phyloP scores from a whole-genome alignment of 352 stramenopile genomes.

The Globisporangium viniferum region DNA sequence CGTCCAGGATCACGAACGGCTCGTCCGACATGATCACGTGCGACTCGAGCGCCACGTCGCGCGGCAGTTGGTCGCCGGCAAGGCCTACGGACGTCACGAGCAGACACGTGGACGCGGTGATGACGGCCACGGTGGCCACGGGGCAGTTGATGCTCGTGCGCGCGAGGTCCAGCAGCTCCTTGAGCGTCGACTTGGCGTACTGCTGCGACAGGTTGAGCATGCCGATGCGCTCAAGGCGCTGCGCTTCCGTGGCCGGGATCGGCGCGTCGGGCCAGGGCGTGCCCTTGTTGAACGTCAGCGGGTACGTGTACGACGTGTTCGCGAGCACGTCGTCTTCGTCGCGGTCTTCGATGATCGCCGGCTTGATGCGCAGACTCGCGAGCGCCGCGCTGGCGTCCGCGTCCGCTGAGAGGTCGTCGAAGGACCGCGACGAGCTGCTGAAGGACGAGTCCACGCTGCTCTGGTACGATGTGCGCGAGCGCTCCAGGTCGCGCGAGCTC shows the following conservation, averaged over 20 bases:
- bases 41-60: constrained; percentile 68
- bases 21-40: constrained; percentile 77
- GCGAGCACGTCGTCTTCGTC: constrained; percentile 59
- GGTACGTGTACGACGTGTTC: constrained; percentile 63
- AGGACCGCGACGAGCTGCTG: constrained; percentile 21
- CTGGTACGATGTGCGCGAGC: constrained; percentile 20
- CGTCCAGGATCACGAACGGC: constrained; percentile 73
- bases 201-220: constrained; percentile 73
- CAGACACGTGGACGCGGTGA: constrained; percentile 68
- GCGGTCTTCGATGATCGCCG: constrained; percentile 16
- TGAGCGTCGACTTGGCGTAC: constrained; percentile 69
- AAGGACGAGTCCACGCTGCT: constrained; percentile 21
- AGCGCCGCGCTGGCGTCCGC: constrained; percentile 15
- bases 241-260: constrained; percentile 44
- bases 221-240: constrained; percentile 57
- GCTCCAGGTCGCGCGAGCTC: constrained; percentile 23
- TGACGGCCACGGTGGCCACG: constrained; percentile 64
- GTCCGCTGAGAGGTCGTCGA: constrained; percentile 12
- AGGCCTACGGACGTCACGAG: constrained; percentile 78
- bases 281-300: constrained; percentile 67
- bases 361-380: constrained; percentile 18
- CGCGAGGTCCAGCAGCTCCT: constrained; percentile 73
- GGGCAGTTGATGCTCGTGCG: constrained; percentile 63
- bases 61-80: constrained; percentile 70
- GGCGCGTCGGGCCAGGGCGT: constrained; percentile 77